Evolutionary conservation across 176 grass and related monocot species (phyloP).

Genomic region (Aegilops sharonensis): DNA sequence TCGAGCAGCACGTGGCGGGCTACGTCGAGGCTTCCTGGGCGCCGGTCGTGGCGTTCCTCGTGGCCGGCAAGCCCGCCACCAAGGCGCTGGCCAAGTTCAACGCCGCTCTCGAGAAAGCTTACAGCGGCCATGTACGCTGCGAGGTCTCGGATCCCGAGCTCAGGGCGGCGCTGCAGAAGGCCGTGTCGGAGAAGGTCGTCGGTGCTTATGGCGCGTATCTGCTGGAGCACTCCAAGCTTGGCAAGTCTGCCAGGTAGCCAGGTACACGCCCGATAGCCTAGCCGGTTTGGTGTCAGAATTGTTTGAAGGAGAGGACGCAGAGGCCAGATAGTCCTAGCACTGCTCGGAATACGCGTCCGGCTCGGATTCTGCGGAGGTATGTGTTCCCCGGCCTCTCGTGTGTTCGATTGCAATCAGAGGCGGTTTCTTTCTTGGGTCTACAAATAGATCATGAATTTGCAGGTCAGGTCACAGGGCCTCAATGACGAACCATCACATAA

Average conservation of each 20-base stretch:
- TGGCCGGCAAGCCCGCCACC: neutral
- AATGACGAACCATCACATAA: too few species aligned
- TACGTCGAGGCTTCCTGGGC: slow-evolving; percentile 22
- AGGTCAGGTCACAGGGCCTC: too few species aligned
- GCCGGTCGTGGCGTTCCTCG: slow-evolving; percentile 12
- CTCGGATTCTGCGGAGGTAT: too few species aligned
- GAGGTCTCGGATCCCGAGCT: slow-evolving; percentile 15
- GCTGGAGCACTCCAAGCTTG: slow-evolving; percentile 3
- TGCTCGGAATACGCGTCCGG: neutral
- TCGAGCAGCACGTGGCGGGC: slow-evolving; percentile 14
- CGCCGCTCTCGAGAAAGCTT: slow-evolving; percentile 7
- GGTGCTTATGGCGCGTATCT: slow-evolving; percentile 18
- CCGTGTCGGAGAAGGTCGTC: slow-evolving; percentile 13
- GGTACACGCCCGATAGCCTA: neutral
- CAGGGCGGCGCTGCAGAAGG: neutral
- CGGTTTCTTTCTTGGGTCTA: too few species aligned
- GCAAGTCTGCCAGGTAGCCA: neutral
- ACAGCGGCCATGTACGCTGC: neutral
- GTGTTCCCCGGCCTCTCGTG: too few species aligned
- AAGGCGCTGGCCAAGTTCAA: slow-evolving; percentile 11
- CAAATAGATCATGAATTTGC: too few species aligned
- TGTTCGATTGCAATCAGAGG: too few species aligned
- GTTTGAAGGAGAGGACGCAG: slow-evolving; percentile 17
- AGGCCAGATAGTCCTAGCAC: neutral
- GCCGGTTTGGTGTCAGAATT: neutral